phyloP scores from a whole-genome alignment of 306 rosid genomes.

The Cicer cuneatum region DNA sequence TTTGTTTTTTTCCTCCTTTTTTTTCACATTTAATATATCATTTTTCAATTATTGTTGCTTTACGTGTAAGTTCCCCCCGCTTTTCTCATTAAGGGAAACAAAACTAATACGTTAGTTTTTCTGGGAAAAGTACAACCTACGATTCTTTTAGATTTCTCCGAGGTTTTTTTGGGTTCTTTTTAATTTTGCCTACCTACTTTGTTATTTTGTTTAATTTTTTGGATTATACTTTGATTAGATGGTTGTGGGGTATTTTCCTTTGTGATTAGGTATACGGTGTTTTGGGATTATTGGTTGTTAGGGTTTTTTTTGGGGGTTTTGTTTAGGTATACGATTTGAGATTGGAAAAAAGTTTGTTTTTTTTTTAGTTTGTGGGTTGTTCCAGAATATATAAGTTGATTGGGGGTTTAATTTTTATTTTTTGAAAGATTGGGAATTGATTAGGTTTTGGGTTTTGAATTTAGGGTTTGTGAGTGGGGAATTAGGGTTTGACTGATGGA shows the following conservation, averaged over 20 bases:
- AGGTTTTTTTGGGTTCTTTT: constrained; percentile 24
- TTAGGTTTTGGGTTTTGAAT: constrained; percentile 47
- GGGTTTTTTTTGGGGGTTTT: constrained; percentile 26
- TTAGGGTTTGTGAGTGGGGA: constrained; percentile 43
- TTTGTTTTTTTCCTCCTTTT: neutral
- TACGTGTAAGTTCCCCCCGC: constrained; percentile 51
- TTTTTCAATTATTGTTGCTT: constrained; percentile 53
- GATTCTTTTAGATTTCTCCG: constrained; percentile 1
- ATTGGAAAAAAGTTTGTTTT: neutral
- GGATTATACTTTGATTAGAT: constrained; percentile 9
- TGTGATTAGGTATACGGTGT: constrained; percentile 4
- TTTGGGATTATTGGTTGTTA: constrained; percentile 25
- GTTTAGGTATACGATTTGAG: constrained; percentile 23
- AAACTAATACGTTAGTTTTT: neutral
- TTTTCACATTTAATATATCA: neutral
- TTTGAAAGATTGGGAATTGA: constrained; percentile 35
- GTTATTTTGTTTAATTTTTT: constrained; percentile 35
- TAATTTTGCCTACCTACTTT: constrained; percentile 28
- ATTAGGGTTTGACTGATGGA: constrained; percentile 68
- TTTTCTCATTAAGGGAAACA: neutral
- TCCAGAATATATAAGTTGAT: constrained; percentile 23
- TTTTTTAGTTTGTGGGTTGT: neutral
- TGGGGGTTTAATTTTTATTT: constrained; percentile 35
- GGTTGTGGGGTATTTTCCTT: constrained; percentile 24
- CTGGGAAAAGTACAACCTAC: neutral